Percentiles rank a stretch among this genome's conserved stretches.
phyloP scores from a whole-genome alignment of 2,329 filamentous ascomycete genomes.

The Fusarium zealandicum region DNA sequence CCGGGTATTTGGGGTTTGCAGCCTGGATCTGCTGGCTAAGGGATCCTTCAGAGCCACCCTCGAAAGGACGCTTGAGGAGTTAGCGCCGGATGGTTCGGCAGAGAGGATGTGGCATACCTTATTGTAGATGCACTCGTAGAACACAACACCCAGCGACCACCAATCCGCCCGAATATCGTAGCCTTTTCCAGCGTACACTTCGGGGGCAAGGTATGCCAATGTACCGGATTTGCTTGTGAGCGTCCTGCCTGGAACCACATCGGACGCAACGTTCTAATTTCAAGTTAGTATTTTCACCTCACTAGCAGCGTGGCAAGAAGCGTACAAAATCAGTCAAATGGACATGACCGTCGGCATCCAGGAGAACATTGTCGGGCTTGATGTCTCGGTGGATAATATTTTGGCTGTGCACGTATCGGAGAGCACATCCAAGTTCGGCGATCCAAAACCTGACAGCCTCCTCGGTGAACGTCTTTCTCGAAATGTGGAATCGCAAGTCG shows the following conservation, averaged over 20 bases:
- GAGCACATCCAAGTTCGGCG: constrained; percentile 87
- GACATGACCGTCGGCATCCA: constrained; percentile 90
- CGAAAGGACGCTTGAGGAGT: constrained; percentile 78
- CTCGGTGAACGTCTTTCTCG: constrained; percentile 96
- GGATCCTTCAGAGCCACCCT: constrained; percentile 83
- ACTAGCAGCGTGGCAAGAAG: constrained; percentile 18
- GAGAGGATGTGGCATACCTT: constrained; percentile 69
- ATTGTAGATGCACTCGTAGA: constrained; percentile 99
- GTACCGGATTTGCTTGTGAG: constrained; percentile 97
- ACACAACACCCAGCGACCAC: constrained; percentile 98
- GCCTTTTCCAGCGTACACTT: constrained; percentile 90
- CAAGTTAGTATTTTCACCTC: constrained; percentile 8
- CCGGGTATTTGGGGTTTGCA: constrained; percentile 85
- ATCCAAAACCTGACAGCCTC: constrained; percentile 98
- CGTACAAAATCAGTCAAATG: constrained; percentile 97
- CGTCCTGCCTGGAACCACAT: constrained; percentile 81
- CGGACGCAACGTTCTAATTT: constrained; percentile 89
- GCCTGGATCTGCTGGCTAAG: constrained; percentile 82
- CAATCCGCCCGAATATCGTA: constrained; percentile 93
- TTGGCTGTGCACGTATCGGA: constrained; percentile 85
- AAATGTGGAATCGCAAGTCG: constrained; percentile 96
- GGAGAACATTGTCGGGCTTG: constrained; percentile 89
- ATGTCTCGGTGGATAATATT: constrained; percentile 91
- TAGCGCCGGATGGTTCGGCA: constrained; percentile 9
- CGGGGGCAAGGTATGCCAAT: constrained; percentile 91